Conservation (phyloP, 305 asterid species). For the Ruellia speciosa region DNA sequence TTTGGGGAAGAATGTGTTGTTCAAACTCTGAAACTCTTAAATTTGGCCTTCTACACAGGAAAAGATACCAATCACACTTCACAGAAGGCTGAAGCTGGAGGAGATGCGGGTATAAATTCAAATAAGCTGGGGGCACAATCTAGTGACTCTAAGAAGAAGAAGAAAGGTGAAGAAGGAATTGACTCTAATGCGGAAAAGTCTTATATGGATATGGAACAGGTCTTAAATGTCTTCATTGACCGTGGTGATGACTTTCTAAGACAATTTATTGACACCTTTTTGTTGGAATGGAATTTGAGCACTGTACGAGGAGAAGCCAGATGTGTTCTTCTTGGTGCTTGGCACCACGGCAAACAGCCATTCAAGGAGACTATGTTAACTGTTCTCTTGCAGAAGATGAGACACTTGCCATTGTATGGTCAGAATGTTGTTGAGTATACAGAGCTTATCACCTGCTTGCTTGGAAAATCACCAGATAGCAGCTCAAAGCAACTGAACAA, state of each 20-base stretch:
- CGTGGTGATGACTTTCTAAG: constrained; percentile 69
- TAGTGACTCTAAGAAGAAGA: constrained; percentile 78
- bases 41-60: constrained; percentile 84
- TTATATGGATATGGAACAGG: constrained; percentile 92
- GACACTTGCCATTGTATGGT: constrained; percentile 82
- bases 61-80: constrained; percentile 59
- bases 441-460: constrained; percentile 75
- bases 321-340: constrained; percentile 74
- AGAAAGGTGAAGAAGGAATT: constrained; percentile 90
- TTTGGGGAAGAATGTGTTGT: constrained; percentile 89
- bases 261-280: constrained; percentile 79
- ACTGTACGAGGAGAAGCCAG: constrained; percentile 92
- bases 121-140: constrained; percentile 63
- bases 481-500: constrained; percentile 48
- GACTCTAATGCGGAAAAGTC: constrained; percentile 72
- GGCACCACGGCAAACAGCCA: constrained; percentile 84
- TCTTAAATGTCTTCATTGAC: constrained; percentile 59
- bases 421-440: constrained; percentile 84
- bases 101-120: constrained; percentile 51
- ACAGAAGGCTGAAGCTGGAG: constrained; percentile 76
- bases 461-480: constrained; percentile 71
- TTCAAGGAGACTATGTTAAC: constrained; percentile 75
- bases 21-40: constrained; percentile 80
- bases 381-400: constrained; percentile 76
- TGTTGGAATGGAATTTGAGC: constrained; percentile 92